These are phyloP conservation scores for Dendrobium catenatum DNA, from an alignment of 106 monocot species.

Conservation along the genomic window DNA sequence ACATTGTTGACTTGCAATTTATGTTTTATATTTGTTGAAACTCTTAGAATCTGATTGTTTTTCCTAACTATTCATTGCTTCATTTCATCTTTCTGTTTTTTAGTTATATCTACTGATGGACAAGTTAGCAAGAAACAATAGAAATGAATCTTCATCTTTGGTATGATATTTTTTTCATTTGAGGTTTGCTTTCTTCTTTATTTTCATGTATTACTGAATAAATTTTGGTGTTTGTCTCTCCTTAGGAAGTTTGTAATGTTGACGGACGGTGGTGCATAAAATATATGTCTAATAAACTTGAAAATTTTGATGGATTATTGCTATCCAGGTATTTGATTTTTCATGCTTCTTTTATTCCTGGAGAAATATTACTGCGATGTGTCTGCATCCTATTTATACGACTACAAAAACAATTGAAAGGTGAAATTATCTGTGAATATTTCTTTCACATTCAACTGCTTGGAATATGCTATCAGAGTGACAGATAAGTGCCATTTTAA, in stretches of 20 bases:
- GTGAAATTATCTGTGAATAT: too few relatives aligned
- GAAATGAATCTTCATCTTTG: conserved; percentile 29
- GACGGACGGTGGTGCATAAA: conserved; percentile 76
- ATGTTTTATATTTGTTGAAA: background rate
- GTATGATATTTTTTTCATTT: conserved; percentile 25
- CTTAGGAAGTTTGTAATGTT: conserved; percentile 53
- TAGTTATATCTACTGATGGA: conserved; percentile 76
- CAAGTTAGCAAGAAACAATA: conserved; percentile 35
- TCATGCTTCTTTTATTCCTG: background rate
- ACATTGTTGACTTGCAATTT: background rate
- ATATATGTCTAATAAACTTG: conserved; percentile 11
- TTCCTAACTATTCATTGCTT: background rate
- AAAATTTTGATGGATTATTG: conserved; percentile 44
- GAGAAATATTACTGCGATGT: background rate
- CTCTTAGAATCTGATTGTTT: background rate
- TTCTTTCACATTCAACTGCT: too few relatives aligned
- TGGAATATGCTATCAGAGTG: too few relatives aligned
- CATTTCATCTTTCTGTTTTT: conserved; percentile 5
- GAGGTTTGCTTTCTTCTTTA: background rate
- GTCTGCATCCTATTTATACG: background rate
- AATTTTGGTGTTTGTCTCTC: conserved; percentile 5
- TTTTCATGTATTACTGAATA: background rate
- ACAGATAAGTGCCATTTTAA: too few relatives aligned
- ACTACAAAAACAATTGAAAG: background rate
- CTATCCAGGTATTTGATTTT: conserved; percentile 43